Conservation (phyloP, 345 rosid genomes). For the Sisymbrium irio region DNA sequence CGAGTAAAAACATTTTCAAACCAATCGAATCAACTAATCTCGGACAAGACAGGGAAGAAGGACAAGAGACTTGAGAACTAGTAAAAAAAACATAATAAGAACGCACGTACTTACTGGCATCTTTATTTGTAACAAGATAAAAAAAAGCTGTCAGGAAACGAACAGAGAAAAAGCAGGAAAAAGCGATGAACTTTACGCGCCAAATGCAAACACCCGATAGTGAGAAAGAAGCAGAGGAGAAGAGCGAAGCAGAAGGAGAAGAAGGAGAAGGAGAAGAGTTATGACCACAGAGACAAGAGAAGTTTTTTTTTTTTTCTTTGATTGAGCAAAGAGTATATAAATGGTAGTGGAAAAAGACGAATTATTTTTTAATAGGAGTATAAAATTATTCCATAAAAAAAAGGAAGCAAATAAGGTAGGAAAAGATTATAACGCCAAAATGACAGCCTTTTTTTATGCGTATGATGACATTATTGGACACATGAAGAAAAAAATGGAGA, state of each 20-base stretch:
- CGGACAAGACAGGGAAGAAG: slow-evolving; percentile 15
- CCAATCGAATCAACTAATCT: background rate
- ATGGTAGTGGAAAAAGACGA: slow-evolving; percentile 1
- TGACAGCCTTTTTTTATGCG: slow-evolving; percentile 28
- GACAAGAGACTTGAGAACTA: background rate
- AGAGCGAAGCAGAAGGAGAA: slow-evolving; percentile 15
- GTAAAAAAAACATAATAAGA: background rate
- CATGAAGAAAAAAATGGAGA: background rate
- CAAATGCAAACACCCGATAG: slow-evolving; percentile 14
- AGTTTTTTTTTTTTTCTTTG: background rate
- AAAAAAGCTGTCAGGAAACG: slow-evolving; percentile 13
- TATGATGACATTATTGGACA: background rate
- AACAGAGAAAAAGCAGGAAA: background rate
- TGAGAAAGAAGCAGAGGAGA: slow-evolving; percentile 20
- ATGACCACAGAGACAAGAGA: slow-evolving; percentile 18
- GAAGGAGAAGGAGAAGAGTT: slow-evolving; percentile 18
- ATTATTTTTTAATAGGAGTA: slow-evolving; percentile 14
- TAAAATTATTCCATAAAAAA: background rate
- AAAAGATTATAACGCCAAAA: slow-evolving; percentile 17
- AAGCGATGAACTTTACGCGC: slow-evolving; percentile 22
- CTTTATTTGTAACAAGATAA: background rate
- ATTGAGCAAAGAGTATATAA: slow-evolving; percentile 1
- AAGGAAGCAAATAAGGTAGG: slow-evolving; percentile 6
- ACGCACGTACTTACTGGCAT: slow-evolving; percentile 35
- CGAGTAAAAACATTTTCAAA: background rate